Base-by-base conservation (phyloP, 2,329 filamentous ascomycete genomes). In the Neofusicoccum ribis region DNA sequence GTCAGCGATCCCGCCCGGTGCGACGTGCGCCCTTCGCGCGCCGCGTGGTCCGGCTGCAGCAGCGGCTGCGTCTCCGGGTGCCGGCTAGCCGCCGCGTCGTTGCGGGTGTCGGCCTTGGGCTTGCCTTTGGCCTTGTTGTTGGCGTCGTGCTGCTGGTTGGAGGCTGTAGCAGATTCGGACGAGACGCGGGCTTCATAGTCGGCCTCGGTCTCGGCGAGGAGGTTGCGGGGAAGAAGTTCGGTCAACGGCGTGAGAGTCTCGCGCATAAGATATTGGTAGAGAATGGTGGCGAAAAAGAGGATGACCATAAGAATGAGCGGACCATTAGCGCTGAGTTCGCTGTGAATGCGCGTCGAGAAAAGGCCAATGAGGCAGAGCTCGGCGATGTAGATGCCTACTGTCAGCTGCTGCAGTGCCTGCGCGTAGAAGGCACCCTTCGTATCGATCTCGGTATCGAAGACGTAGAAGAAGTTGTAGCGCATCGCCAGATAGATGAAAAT, bases 401-500 rank as follows among this genome's bases (percentile, higher is more conserved):
- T 78, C 43, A 83, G 75, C 51, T 83, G 81, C 64, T 80, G 77
- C 34, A 84, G 68, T 2, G 81, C 81, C 36, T 79, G 78, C 62
- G 78, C 76, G 69, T 83, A 83, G 3, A 77, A 77, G n/a, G 76
- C 76, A 39, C 81, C 81, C 67, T 80, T 79, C 23, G 81, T 83
- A 66, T 84, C 81, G 64, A 81, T 76, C 34, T 74, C 69, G 64
- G 79, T 80, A 65, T 79, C 79, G 70, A 80, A 81, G 12, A 82
- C 79, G 68, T 82, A 84, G 12, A 83, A 76, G 69, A 83, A 76
- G 66, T 81, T 82, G 74, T 84, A 83, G 17, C 80, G 78, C 71
- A 80, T 83, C 44, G 78, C 80, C 47, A 82, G 66, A 70, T 83
- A 94, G 77, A 95, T 92, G 56, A 93, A 81, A 43, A 84, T 87